phyloP scores from a whole-genome alignment of 805 yeast genomes.

The Lipomyces yamanashiensis region DNA sequence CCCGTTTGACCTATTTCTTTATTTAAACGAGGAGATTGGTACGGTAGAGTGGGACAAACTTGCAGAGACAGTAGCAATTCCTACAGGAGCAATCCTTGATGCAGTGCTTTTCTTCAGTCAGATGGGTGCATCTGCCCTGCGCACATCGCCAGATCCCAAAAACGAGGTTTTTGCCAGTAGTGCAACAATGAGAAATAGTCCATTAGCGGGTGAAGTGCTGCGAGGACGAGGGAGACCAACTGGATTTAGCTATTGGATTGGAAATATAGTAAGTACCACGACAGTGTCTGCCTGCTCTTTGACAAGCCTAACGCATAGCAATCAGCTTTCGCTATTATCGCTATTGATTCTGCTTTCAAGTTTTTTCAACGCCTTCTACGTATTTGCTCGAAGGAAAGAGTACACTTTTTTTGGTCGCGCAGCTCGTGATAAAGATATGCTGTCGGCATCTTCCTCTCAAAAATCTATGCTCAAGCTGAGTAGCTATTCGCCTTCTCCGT shows the following conservation, averaged over 20 bases:
- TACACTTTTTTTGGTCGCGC: constrained; percentile 31
- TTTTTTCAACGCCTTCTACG: constrained; percentile 26
- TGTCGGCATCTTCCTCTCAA: constrained; percentile 1
- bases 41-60: constrained; percentile 33
- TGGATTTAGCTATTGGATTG: constrained; percentile 15
- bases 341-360: constrained; percentile 14
- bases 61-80: constrained; percentile 22
- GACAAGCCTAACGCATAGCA: neutral
- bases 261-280: constrained; percentile 12
- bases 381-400: constrained; percentile 22
- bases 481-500: neutral
- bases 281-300: too few relatives aligned
- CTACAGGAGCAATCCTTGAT: constrained; percentile 28
- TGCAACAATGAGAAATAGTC: constrained; percentile 17
- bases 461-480: constrained; percentile 7
- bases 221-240: constrained; percentile 7
- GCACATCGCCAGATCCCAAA: neutral
- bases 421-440: constrained; percentile 21
- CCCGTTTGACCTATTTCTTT: constrained; percentile 27
- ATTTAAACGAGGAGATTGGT: constrained; percentile 27
- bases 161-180: constrained; percentile 15
- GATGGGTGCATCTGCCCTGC: constrained; percentile 14
- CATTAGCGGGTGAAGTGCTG: constrained; percentile 23
- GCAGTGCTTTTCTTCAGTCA: constrained; percentile 20
- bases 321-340: constrained; percentile 27